phyloP scores from a whole-genome alignment of 2,329 filamentous ascomycete genomes.

The Talaromyces atroroseus region DNA sequence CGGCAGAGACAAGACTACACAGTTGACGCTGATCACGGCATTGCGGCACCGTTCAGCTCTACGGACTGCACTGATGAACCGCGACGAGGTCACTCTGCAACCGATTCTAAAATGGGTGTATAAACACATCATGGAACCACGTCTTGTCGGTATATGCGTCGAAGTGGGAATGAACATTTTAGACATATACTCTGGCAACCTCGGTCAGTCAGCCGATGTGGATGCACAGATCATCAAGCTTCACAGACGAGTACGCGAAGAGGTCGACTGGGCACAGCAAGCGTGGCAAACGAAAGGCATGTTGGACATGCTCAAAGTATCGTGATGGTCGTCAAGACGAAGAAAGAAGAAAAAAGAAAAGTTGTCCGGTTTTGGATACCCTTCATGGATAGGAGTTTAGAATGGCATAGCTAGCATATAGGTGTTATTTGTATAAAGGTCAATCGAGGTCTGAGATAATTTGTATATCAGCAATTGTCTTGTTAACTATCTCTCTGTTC shows the following conservation, averaged over 20 bases:
- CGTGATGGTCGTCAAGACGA: background rate
- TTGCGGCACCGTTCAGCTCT: constrained; percentile 84
- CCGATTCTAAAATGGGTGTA: constrained; percentile 80
- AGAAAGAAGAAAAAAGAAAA: background rate
- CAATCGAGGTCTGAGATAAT: background rate
- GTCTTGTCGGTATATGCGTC: constrained; percentile 72
- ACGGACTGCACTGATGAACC: constrained; percentile 68
- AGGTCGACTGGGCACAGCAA: constrained; percentile 77
- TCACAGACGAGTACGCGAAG: constrained; percentile 63
- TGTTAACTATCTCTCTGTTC: background rate
- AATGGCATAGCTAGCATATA: constrained; percentile 5
- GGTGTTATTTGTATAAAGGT: background rate
- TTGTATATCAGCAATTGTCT: background rate
- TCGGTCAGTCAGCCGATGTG: constrained; percentile 68
- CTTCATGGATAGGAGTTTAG: constrained; percentile 12
- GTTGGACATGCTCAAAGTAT: constrained; percentile 64
- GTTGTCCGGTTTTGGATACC: constrained; percentile 12
- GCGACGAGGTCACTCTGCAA: constrained; percentile 74
- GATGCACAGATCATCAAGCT: constrained; percentile 64
- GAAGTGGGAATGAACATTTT: constrained; percentile 77
- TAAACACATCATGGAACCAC: constrained; percentile 74
- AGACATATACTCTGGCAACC: constrained; percentile 79
- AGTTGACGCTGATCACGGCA: constrained; percentile 74
- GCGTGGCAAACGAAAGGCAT: constrained; percentile 80
- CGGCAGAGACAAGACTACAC: constrained; percentile 51